Conservation (phyloP, 352 stramenopile species). For the Globisporangium sylvaticum region DNA sequence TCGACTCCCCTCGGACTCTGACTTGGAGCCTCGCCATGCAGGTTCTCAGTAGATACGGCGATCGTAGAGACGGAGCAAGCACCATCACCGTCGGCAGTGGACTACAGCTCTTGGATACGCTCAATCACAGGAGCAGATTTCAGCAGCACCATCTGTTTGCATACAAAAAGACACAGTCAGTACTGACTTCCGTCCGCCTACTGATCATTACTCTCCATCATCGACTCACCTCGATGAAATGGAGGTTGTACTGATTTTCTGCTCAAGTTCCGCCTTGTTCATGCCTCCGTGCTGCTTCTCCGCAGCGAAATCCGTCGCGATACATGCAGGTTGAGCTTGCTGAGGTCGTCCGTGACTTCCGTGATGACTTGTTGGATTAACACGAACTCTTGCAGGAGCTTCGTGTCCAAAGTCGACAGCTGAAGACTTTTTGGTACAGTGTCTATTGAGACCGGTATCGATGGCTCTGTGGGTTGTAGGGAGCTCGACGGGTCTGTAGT, state of each 20-base stretch:
- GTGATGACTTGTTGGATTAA: slow-evolving; percentile 5
- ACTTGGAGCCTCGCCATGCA: background rate
- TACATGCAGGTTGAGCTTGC: background rate
- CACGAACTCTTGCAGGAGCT: slow-evolving; percentile 5
- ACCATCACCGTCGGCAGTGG: background rate
- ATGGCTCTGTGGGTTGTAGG: background rate
- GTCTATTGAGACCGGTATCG: background rate
- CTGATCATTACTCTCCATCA: no score
- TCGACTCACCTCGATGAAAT: slow-evolving; percentile 32
- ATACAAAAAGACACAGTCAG: background rate
- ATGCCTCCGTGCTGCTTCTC: background rate
- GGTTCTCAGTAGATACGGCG: background rate
- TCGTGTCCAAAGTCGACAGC: background rate
- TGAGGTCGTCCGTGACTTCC: slow-evolving; percentile 2
- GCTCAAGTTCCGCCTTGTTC: slow-evolving; percentile 18
- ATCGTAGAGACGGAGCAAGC: background rate
- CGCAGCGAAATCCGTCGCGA: slow-evolving; percentile 11
- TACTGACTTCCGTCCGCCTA: no score
- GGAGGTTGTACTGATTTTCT: slow-evolving; percentile 37
- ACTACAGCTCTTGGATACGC: slow-evolving; percentile 5
- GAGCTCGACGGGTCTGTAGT: background rate
- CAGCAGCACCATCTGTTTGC: slow-evolving; percentile 15
- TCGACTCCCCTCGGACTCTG: background rate
- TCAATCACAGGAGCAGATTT: slow-evolving; percentile 15
- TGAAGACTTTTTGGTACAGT: background rate